Percentiles rank a stretch among this genome's conserved stretches.
Evolutionary conservation across 164 flowering plant genomes (phyloP).

Genomic region (Chloranthus sessilifolius): DNA sequence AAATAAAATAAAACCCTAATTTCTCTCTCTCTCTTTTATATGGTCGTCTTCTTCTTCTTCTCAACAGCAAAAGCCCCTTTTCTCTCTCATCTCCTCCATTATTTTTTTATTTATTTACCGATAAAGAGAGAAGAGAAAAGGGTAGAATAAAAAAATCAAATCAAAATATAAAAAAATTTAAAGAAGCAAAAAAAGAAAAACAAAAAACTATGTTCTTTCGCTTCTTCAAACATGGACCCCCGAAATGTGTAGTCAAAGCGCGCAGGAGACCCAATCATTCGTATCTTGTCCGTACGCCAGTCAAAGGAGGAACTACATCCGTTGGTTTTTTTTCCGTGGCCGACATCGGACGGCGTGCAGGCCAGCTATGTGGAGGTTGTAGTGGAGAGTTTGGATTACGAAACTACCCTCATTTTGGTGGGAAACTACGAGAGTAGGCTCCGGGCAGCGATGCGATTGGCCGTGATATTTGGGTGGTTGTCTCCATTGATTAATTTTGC

Average conservation of each 20-base stretch:
- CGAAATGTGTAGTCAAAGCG: background rate
- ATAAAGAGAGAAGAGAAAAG: background rate
- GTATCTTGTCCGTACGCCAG: constrained; percentile 3
- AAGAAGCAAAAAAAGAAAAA: background rate
- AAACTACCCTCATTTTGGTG: too few relatives aligned
- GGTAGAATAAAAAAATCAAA: too few relatives aligned
- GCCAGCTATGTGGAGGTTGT: too few relatives aligned
- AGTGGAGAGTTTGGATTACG: too few relatives aligned
- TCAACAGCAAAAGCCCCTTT: constrained; percentile 4
- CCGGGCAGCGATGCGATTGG: too few relatives aligned
- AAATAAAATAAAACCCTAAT: background rate
- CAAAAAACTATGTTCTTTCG: background rate
- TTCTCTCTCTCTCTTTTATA: background rate
- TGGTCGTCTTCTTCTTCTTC: background rate
- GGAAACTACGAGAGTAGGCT: too few relatives aligned
- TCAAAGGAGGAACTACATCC: background rate
- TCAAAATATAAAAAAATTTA: too few relatives aligned
- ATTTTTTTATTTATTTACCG: background rate
- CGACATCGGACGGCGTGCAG: background rate
- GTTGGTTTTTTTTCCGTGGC: constrained; percentile 1
- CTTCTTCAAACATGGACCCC: background rate
- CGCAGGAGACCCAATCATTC: constrained; percentile 6
- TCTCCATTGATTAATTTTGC: too few relatives aligned
- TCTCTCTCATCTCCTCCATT: background rate
- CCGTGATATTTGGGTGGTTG: too few relatives aligned